A percentile compares a stretch with the other conserved stretches of the same genome.
Evolutionary conservation across 768 basidiomycete species (phyloP).

Genomic region (Termitomyces sp.): DNA sequence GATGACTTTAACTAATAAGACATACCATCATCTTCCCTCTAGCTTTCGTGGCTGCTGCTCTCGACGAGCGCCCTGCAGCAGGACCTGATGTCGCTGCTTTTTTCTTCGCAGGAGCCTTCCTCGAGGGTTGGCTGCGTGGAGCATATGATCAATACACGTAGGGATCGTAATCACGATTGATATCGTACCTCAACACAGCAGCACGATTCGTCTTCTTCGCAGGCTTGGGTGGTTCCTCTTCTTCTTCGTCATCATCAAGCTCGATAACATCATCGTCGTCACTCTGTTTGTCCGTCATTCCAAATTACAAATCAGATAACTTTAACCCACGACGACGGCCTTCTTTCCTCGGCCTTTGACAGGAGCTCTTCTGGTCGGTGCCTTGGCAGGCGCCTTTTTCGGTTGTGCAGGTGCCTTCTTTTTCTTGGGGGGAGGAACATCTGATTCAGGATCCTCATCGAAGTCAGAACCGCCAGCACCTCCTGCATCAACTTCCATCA

Average conservation of each 20-base stretch:
- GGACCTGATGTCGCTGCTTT: slow-evolving; percentile 55
- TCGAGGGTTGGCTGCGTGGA: slow-evolving; percentile 28
- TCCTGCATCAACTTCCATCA: slow-evolving; percentile 59
- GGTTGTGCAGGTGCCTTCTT: slow-evolving; percentile 37
- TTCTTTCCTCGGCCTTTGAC: slow-evolving; percentile 53
- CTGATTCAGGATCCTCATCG: slow-evolving; percentile 38
- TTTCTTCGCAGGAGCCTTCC: slow-evolving; percentile 42
- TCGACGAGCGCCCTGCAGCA: slow-evolving; percentile 45
- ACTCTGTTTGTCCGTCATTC: slow-evolving; percentile 18
- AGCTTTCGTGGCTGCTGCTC: slow-evolving; percentile 67
- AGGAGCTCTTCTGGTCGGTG: slow-evolving; percentile 37
- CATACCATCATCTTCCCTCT: slow-evolving; percentile 54
- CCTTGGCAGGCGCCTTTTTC: slow-evolving; percentile 27
- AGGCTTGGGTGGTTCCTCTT: slow-evolving; percentile 43
- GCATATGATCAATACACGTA: background rate
- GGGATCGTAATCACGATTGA: background rate
- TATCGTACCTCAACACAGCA: slow-evolving; percentile 53
- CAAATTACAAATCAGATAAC: background rate
- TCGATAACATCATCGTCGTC: slow-evolving; percentile 51
- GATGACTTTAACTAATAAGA: background rate
- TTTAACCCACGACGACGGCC: slow-evolving; percentile 26
- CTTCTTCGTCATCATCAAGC: slow-evolving; percentile 47
- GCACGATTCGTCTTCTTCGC: slow-evolving; percentile 57
- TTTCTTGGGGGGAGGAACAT: slow-evolving; percentile 39
- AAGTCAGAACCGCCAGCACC: slow-evolving; percentile 44